Percentiles rank a stretch among this genome's conserved stretches.
Evolutionary conservation across 1,284 basidiomycete genomes (phyloP).

Genomic region (Coriolopsis trogii): DNA sequence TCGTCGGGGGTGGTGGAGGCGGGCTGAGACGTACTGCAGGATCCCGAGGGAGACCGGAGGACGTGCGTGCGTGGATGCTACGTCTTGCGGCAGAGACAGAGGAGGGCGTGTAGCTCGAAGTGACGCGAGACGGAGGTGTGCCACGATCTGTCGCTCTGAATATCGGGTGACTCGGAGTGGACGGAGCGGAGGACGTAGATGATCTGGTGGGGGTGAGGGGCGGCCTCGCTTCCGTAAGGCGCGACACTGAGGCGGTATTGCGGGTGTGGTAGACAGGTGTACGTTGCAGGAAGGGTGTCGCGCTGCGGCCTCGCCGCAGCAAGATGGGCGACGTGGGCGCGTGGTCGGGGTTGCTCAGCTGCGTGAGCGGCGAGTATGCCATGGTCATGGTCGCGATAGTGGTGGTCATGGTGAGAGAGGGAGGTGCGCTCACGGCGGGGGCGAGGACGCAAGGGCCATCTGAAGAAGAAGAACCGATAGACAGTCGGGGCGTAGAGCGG

Average conservation of each 20-base stretch:
- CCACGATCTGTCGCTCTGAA: too few relatives aligned
- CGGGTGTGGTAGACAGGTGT: constrained; percentile 4
- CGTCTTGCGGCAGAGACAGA: too few relatives aligned
- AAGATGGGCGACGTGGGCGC: constrained; percentile 10
- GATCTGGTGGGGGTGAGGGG: neutral
- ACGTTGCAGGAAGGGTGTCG: constrained; percentile 19
- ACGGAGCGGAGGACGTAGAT: neutral
- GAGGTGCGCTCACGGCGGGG: constrained; percentile 3
- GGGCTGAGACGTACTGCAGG: neutral
- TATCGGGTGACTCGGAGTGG: too few relatives aligned
- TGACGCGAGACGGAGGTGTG: too few relatives aligned
- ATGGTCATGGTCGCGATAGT: constrained; percentile 6
- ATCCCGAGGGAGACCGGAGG: neutral
- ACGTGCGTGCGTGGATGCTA: neutral
- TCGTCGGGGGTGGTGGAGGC: constrained; percentile 13
- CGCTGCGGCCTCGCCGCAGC: constrained; percentile 10
- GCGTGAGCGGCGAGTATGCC: constrained; percentile 8
- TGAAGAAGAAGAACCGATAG: constrained; percentile 16
- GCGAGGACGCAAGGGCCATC: neutral
- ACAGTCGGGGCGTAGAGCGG: constrained; percentile 15
- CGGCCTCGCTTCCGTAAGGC: neutral
- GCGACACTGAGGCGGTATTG: constrained; percentile 1
- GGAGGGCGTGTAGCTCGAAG: too few relatives aligned
- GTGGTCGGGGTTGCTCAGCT: constrained; percentile 7
- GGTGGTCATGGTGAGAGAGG: constrained; percentile 19